phyloP scores from a whole-genome alignment of 352 stramenopile species.

The Phytophthora brassicae region DNA sequence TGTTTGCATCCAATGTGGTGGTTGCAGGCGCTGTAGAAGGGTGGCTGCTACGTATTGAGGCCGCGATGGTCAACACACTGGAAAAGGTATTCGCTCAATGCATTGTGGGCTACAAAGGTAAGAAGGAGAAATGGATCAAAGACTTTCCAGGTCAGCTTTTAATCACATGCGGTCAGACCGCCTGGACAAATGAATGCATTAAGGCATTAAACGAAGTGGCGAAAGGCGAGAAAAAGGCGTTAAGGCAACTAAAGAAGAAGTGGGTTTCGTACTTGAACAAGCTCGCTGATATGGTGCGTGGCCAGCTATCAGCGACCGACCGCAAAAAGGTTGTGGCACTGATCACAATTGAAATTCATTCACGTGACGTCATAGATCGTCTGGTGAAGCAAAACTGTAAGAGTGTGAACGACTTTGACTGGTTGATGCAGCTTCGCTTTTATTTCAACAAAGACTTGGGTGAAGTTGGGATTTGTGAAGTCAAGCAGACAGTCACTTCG shows the following conservation, averaged over 20 bases:
- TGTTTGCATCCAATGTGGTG: conserved; percentile 85
- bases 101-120: conserved; percentile 87
- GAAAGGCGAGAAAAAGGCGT: conserved; percentile 90
- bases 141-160: conserved; percentile 92
- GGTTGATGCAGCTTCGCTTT: conserved; percentile 87
- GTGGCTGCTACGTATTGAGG: conserved; percentile 86
- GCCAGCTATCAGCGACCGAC: conserved; percentile 86
- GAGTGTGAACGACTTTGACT: conserved; percentile 91
- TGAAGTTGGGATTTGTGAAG: conserved; percentile 81
- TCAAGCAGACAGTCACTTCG: conserved; percentile 86
- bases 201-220: conserved; percentile 91
- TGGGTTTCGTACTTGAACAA: conserved; percentile 94
- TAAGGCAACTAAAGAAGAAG: conserved; percentile 94
- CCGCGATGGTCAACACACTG: conserved; percentile 82
- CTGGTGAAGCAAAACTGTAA: conserved; percentile 94
- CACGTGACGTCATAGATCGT: conserved; percentile 94
- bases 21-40: conserved; percentile 90
- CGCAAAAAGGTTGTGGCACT: conserved; percentile 96
- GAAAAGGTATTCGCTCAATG: conserved; percentile 87
- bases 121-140: conserved; percentile 96
- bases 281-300: conserved; percentile 92
- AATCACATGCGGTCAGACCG: conserved; percentile 92
- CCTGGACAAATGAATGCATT: conserved; percentile 93
- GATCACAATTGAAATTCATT: conserved; percentile 98
- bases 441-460: conserved; percentile 88